Percentiles rank a stretch among this genome's conserved stretches.
These are phyloP conservation scores for Yarrowia osloensis DNA, from an alignment of 805 yeast genomes.

Conservation along the genomic window DNA sequence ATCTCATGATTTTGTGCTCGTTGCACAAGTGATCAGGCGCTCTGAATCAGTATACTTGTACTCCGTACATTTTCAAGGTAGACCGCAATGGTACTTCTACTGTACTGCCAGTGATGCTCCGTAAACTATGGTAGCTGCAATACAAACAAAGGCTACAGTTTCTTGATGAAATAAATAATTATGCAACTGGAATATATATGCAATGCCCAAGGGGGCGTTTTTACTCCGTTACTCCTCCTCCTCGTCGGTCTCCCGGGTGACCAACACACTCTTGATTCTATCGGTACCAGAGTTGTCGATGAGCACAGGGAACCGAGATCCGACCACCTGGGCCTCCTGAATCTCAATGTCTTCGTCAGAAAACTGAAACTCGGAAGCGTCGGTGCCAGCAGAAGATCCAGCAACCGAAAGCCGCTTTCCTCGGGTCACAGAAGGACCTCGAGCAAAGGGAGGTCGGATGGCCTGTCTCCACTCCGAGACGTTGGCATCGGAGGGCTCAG, in stretches of 20 bases:
- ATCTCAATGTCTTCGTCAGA: conserved; percentile 20
- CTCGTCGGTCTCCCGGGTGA: neutral
- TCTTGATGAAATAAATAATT: neutral
- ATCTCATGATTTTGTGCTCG: too few relatives aligned
- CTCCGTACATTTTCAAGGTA: too few relatives aligned
- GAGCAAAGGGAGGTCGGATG: conserved; percentile 18
- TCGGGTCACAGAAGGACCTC: conserved; percentile 18
- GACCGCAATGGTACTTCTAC: too few relatives aligned
- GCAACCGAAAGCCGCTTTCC: conserved; percentile 11
- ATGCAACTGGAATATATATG: conserved; percentile 2
- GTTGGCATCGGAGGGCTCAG: neutral
- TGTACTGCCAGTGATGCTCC: too few relatives aligned
- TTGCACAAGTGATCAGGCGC: too few relatives aligned
- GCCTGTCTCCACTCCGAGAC: conserved; percentile 24
- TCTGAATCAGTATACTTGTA: too few relatives aligned
- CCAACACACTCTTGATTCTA: conserved; percentile 14
- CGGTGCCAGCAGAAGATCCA: neutral
- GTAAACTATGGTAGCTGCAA: too few relatives aligned
- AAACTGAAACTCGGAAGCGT: conserved; percentile 1
- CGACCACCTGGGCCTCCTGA: conserved; percentile 17
- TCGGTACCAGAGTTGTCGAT: conserved; percentile 13
- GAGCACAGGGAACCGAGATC: neutral
- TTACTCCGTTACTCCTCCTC: neutral
- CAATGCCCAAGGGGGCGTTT: neutral
- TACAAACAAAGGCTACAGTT: too few relatives aligned